Base-by-base conservation (phyloP, 2,329 filamentous ascomycete genomes). In the Clarireedia sp. region DNA sequence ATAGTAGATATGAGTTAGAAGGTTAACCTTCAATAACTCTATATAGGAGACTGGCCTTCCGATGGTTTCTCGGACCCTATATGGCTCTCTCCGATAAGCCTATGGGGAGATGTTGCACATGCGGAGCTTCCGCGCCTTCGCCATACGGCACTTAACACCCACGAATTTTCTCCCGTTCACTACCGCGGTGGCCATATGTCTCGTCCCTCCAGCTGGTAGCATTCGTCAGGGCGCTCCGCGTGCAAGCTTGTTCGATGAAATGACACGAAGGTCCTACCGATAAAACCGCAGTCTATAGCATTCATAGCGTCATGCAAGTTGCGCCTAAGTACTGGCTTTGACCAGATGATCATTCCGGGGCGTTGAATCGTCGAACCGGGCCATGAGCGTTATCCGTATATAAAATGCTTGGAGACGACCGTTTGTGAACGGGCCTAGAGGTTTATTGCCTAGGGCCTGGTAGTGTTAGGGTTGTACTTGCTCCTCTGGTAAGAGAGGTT, bases 401-500 rank as follows among this genome's bases (percentile, higher is more conserved):
- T n/a, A 43, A 17, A 19, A 19, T 5, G 51, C 51, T 9, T 41
- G 44, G 51, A 29, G 51, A 21, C 50, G 51, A 21, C 50, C 41
- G 2, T 53, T 53, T 29, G 41, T 46, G 23, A 24, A 48, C 7
- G 33, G 44, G 3, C 44, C 51, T n/a, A 38, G 51, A n/a, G 41
- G 48, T 5, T 54, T 10, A 41, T 48, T 29, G 23, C 33, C 12
- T 78, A 82, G 63, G 74, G 74, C 55, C 66, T 81, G 24, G 79
- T 75, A 0, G 74, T 77, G 69, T 62, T 60, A 73, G 73, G 56
- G 67, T 76, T 41, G 71, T 76, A 6, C 62, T 80, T 48, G 73
- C 75, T 2, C 78, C 63, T 61, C 44, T 26, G 9, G 37, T 57
- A 16, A 14, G 50, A 38, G 55, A 48, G 6, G 52, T 57, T 40